phyloP scores from a whole-genome alignment of 2,329 filamentous ascomycete species.

The Elsinoe ampelina region DNA sequence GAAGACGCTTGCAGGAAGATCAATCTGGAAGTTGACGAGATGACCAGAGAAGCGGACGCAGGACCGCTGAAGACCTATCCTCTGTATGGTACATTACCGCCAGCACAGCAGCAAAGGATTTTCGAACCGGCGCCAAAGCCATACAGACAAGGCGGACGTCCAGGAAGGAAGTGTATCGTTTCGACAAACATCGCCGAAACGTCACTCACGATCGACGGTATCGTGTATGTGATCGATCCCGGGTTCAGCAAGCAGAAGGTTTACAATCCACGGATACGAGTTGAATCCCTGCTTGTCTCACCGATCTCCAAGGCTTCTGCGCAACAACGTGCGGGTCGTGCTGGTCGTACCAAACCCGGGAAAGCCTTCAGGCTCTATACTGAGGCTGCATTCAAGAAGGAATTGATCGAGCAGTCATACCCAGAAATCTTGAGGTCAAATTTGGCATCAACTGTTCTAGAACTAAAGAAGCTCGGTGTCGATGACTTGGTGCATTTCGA shows the following conservation, averaged over 20 bases:
- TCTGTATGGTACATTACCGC: conserved; percentile 86
- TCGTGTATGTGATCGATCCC: conserved; percentile 98
- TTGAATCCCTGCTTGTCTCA: conserved; percentile 94
- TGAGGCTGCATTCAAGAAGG: conserved; percentile 91
- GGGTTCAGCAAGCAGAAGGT: conserved; percentile 99
- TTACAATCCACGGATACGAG: conserved; percentile 92
- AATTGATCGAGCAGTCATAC: conserved; percentile 94
- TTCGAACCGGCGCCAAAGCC: conserved; percentile 80
- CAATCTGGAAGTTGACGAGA: conserved; percentile 77
- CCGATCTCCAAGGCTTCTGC: conserved; percentile 97
- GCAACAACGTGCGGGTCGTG: conserved; percentile 95
- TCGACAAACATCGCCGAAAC: conserved; percentile 98
- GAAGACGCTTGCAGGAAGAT: conserved; percentile 95
- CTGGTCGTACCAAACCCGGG: conserved; percentile 93
- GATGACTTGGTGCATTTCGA: conserved; percentile 97
- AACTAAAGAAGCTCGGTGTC: conserved; percentile 93
- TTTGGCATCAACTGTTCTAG: conserved; percentile 84
- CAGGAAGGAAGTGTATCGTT: conserved; percentile 88
- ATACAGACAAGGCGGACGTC: conserved; percentile 62
- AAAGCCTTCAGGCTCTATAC: conserved; percentile 98
- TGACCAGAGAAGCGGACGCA: conserved; percentile 81
- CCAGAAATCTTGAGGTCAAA: conserved; percentile 94
- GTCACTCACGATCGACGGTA: conserved; percentile 93
- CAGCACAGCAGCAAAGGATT: conserved; percentile 86
- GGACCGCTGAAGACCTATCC: conserved; percentile 87